Base-by-base conservation (phyloP, 371 early-diverging fungal genomes). In the Saksenaea vasiformis region DNA sequence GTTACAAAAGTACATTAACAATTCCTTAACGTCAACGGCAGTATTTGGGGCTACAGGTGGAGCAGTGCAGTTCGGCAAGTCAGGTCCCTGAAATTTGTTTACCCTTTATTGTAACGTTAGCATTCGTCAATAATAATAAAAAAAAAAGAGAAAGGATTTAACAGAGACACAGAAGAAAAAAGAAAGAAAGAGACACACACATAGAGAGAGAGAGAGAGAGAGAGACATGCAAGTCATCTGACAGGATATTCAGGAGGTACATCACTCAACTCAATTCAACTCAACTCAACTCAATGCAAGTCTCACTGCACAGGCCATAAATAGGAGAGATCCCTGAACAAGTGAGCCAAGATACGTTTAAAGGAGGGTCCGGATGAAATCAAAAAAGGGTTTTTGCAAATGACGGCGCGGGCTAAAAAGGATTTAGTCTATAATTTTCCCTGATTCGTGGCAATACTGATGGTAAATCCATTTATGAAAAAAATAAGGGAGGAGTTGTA, bases 21-120 rank as follows among this genome's bases (percentile, higher is more conserved):
- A 83, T 41, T 83, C 83, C 4, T 70, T 83, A 37, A 83, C 83
- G 14, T 83, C 83, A 3, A 83, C 83, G 8, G 83, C 83, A 5
- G 83, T 83, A 17, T 83, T 83, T 78, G 83, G 83, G n/a, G 83
- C 83, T 0, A 82, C 83, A 4, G 74, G 76, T 58, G 81, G 81
- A 28, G 81, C 74, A 4, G 60, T 77, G 11, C 47, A 47, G 22
- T 47, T 47, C 22, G 47, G 47, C 22, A 47, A 47, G 22, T 22
- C 47, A 47, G 47, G 47, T n/a, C n/a, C 39, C 39, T 39, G 39
- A 39, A 39, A 5, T 11, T 11, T 39, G 2, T 39, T 2, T 14
- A 5, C 39, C 39, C 39, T 39, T 1, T 11, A 26, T 47, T 47
- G 47, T 47, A 47, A 47, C 19, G 47, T 47, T 47, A 47, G 47